These are phyloP conservation scores for Cruciata laevipes DNA, from an alignment of 257 asterid species.

Conservation along the genomic window DNA sequence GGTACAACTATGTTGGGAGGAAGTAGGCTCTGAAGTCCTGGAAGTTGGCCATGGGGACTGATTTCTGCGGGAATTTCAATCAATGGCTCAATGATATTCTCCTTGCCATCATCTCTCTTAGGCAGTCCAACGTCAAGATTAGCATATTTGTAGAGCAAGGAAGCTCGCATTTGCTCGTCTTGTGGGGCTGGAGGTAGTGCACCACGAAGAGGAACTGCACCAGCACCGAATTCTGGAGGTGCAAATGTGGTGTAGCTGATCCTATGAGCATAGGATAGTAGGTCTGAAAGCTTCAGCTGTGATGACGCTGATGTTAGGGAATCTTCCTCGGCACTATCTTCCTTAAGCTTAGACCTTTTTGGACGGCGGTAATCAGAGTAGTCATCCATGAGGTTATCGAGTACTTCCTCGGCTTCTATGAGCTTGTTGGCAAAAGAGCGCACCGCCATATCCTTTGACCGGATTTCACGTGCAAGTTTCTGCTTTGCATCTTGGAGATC, in stretches of 20 bases:
- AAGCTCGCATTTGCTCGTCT: constrained; percentile 96
- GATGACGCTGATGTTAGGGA: constrained; percentile 55
- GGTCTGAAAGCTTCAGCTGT: constrained; percentile 61
- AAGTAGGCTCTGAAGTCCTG: constrained; percentile 43
- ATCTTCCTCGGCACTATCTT: constrained; percentile 22
- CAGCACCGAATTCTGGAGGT: constrained; percentile 92
- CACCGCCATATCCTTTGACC: constrained; percentile 55
- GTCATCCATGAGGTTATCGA: constrained; percentile 77
- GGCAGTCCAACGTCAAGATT: constrained; percentile 77
- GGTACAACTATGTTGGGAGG: constrained; percentile 71
- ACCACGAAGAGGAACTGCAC: constrained; percentile 73
- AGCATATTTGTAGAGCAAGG: constrained; percentile 55
- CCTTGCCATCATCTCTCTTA: constrained; percentile 50
- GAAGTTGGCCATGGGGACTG: constrained; percentile 29
- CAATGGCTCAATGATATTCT: constrained; percentile 50
- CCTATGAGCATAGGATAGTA: constrained; percentile 70
- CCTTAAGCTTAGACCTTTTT: constrained; percentile 49
- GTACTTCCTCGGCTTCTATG: constrained; percentile 63
- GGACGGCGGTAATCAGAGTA: constrained; percentile 66
- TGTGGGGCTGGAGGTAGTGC: constrained; percentile 97
- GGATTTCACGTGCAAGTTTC: constrained; percentile 55
- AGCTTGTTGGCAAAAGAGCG: constrained; percentile 72
- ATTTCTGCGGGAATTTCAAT: constrained; percentile 40
- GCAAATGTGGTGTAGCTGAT: constrained; percentile 96
- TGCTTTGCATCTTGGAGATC: constrained; percentile 86